phyloP scores from a whole-genome alignment of 768 basidiomycete genomes.

The Porphyrellus cyaneotinctus region DNA sequence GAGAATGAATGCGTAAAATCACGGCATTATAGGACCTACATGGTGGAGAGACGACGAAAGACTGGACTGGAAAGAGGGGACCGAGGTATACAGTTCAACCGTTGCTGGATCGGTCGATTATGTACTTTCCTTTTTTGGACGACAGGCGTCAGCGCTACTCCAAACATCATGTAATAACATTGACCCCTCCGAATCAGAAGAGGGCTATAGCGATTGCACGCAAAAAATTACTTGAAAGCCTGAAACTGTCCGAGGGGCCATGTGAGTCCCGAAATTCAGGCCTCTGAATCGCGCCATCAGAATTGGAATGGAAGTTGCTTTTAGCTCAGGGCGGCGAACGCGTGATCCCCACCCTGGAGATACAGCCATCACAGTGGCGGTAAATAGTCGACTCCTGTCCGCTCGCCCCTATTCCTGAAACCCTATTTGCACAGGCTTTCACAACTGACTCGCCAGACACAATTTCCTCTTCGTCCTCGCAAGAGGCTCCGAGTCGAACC shows the following conservation, averaged over 20 bases:
- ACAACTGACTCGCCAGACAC: background rate
- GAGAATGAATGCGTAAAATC: background rate
- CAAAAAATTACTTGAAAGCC: too few species aligned
- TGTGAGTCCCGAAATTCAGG: too few species aligned
- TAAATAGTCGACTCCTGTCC: background rate
- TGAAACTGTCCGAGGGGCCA: too few species aligned
- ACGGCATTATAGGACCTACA: slow-evolving; percentile 11
- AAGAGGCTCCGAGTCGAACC: too few species aligned
- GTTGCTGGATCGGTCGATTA: slow-evolving; percentile 11
- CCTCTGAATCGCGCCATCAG: too few species aligned
- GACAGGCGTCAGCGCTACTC: background rate
- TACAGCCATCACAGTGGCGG: too few species aligned
- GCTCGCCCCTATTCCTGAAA: too few species aligned
- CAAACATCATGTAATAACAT: background rate
- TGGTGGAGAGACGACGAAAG: slow-evolving; percentile 19
- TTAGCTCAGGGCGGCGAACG: background rate
- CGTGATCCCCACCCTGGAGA: background rate
- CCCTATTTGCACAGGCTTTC: background rate
- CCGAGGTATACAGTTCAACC: background rate
- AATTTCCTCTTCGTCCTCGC: too few species aligned
- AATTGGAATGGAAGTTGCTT: too few species aligned
- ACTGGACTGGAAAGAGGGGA: slow-evolving; percentile 8
- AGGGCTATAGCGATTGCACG: too few species aligned
- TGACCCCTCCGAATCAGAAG: background rate
- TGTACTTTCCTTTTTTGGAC: slow-evolving; percentile 12